These are phyloP conservation scores for Rhizopogon rudus DNA, from an alignment of 768 basidiomycete genomes.

Conservation along the genomic window DNA sequence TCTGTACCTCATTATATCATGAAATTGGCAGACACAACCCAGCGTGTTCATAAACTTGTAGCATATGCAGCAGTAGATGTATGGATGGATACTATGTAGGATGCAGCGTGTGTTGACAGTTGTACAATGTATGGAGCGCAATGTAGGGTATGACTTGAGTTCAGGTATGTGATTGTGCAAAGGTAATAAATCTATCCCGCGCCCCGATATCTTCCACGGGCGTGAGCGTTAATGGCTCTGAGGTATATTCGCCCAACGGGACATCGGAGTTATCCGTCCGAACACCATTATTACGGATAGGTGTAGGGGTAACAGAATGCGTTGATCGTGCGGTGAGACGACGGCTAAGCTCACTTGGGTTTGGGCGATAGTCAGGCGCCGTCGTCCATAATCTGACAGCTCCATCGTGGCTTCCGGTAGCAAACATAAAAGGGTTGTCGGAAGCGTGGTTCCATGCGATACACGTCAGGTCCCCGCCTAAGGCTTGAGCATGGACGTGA, in stretches of 20 bases:
- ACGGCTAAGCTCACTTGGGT: background rate
- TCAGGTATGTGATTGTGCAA: conserved; percentile 1
- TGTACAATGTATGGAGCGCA: background rate
- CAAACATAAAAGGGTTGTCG: conserved; percentile 62
- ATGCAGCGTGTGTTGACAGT: too few relatives aligned
- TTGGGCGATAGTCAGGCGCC: background rate
- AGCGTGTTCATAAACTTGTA: too few relatives aligned
- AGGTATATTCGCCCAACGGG: conserved; percentile 1
- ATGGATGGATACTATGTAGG: background rate
- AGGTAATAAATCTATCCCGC: conserved; percentile 2
- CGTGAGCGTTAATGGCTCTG: conserved; percentile 3
- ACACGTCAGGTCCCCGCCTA: conserved; percentile 60
- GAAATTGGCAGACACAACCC: too few relatives aligned
- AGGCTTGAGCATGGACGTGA: conserved; percentile 51
- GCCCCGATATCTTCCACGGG: conserved; percentile 3
- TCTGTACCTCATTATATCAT: too few relatives aligned
- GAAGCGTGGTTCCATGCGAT: conserved; percentile 68
- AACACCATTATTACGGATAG: background rate
- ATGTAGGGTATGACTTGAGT: background rate
- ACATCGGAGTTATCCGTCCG: background rate
- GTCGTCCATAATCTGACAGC: conserved; percentile 64
- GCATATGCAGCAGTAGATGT: background rate
- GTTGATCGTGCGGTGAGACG: background rate
- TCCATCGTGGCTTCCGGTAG: conserved; percentile 69
- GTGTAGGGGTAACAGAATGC: background rate